phyloP scores from a whole-genome alignment of 805 yeast species.

The Ogataea salicorniae region DNA sequence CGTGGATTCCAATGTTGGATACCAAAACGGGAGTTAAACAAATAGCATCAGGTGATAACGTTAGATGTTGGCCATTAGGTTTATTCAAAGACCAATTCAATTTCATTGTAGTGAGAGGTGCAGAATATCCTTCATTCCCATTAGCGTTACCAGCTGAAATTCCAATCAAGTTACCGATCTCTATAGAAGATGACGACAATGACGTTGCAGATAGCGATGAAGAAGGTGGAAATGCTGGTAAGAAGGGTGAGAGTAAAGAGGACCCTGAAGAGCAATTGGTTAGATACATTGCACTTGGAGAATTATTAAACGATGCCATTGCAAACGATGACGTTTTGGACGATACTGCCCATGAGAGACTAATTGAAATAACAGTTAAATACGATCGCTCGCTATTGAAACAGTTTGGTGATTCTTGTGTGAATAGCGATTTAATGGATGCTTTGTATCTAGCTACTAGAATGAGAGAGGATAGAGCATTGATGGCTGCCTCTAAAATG shows the following conservation, averaged over 20 bases:
- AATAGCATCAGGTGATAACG: conserved; percentile 51
- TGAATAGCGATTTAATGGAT: conserved; percentile 55
- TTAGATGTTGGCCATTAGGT: conserved; percentile 87
- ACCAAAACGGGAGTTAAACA: conserved; percentile 45
- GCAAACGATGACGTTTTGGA: conserved; percentile 34
- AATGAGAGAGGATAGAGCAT: conserved; percentile 70
- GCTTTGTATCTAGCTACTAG: conserved; percentile 67
- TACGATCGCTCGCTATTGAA: conserved; percentile 77
- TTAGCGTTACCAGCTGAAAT: conserved; percentile 79
- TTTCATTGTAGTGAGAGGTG: conserved; percentile 71
- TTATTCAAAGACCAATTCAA: conserved; percentile 62
- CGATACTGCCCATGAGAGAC: conserved; percentile 38
- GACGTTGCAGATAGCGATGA: conserved; percentile 45
- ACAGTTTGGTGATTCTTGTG: conserved; percentile 69
- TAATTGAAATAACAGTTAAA: conserved; percentile 47
- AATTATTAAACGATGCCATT: conserved; percentile 52
- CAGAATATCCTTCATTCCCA: conserved; percentile 74
- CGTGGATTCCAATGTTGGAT: conserved; percentile 84
- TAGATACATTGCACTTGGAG: conserved; percentile 56
- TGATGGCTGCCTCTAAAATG: conserved; percentile 78
- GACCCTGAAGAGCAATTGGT: conserved; percentile 61
- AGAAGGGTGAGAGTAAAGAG: conserved; percentile 23
- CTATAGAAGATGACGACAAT: conserved; percentile 24
- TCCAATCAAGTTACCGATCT: conserved; percentile 62
- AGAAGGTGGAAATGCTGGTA: conserved; percentile 28